These are phyloP conservation scores for Multifurca ochricompacta DNA, from an alignment of 768 basidiomycete genomes.

Conservation along the genomic window DNA sequence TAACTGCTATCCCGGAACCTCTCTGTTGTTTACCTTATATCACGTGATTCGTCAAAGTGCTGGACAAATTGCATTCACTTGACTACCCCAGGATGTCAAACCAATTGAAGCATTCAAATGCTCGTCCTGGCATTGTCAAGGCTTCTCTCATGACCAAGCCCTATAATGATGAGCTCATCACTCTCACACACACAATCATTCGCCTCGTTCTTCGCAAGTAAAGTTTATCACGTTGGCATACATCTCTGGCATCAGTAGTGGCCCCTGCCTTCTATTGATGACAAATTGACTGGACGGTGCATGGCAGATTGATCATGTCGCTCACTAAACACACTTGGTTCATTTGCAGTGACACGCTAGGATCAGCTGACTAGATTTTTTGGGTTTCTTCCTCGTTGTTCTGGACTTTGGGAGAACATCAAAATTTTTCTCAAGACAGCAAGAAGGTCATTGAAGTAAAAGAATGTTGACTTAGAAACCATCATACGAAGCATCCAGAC, in stretches of 20 bases:
- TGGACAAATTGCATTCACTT: too few species aligned
- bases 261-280: not conserved
- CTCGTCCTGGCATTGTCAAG: constrained; percentile 64
- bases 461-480: constrained; percentile 38
- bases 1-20: too few species aligned
- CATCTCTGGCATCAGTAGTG: constrained; percentile 21
- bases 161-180: constrained; percentile 60
- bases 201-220: not conserved
- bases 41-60: too few species aligned
- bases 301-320: constrained; percentile 76
- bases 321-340: constrained; percentile 80
- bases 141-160: constrained; percentile 66
- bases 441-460: constrained; percentile 59
- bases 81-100: not conserved
- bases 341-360: constrained; percentile 72
- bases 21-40: too few species aligned
- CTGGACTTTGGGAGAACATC: constrained; percentile 53
- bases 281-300: constrained; percentile 40
- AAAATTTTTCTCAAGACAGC: constrained; percentile 72
- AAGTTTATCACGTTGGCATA: constrained; percentile 81
- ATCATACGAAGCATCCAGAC: constrained; percentile 6
- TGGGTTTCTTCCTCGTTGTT: constrained; percentile 28
- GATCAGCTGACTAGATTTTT: constrained; percentile 57
- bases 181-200: not conserved
- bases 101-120: constrained; percentile 59